phyloP scores from a whole-genome alignment of 208 protist species.

The Entamoeba moshkovskii region DNA sequence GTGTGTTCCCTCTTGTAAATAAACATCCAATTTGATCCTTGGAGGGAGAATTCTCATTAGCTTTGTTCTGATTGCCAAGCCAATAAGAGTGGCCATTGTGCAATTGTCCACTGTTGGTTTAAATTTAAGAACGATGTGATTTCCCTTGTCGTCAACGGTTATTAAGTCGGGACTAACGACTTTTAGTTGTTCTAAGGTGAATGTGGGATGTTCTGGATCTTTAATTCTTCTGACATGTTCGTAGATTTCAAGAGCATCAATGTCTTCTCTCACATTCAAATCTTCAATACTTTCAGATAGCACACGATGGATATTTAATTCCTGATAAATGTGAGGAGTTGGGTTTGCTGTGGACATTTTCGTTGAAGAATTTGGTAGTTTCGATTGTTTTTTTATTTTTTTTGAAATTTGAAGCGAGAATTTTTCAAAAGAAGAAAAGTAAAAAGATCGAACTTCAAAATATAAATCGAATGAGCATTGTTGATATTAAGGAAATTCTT shows the following conservation, averaged over 20 bases:
- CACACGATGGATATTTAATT: neutral
- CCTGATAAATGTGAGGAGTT: neutral
- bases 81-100: slow-evolving; percentile 88
- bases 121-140: slow-evolving; percentile 64
- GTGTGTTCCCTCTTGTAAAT: slow-evolving; percentile 69
- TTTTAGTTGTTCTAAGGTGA: slow-evolving; percentile 86
- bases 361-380: neutral
- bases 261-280: neutral
- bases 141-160: slow-evolving; percentile 54
- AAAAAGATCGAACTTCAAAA: no score
- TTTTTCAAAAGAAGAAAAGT: no score
- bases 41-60: slow-evolving; percentile 72
- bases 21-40: slow-evolving; percentile 73
- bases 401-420: no score
- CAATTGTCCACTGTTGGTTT: slow-evolving; percentile 93
- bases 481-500: neutral
- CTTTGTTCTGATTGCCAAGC: slow-evolving; percentile 79
- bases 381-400: no score
- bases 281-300: neutral
- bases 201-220: slow-evolving; percentile 84
- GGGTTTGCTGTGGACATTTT: neutral
- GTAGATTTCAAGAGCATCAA: neutral
- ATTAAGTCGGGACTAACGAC: slow-evolving; percentile 70
- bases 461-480: neutral
- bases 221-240: slow-evolving; percentile 68